A percentile compares a stretch with the other conserved stretches of the same genome.
Conservation (phyloP, 345 rosid species). For the Isatis tinctoria region DNA sequence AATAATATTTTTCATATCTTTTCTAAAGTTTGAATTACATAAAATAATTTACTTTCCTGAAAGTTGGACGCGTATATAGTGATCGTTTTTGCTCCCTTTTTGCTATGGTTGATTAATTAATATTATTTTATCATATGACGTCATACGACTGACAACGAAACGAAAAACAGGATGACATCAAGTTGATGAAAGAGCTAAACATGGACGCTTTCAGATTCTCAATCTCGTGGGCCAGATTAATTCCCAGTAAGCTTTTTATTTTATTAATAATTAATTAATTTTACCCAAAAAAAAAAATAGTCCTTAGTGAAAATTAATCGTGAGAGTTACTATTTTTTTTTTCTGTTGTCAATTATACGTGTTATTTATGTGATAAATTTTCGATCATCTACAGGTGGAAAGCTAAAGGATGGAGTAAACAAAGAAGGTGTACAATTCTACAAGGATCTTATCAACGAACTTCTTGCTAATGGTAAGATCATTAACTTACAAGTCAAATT, state of each 20-base stretch:
- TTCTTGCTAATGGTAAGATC: constrained; percentile 37
- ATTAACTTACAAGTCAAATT: neutral
- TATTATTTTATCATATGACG: neutral
- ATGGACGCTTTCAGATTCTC: constrained; percentile 55
- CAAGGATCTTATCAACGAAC: constrained; percentile 47
- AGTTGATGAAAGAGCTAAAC: constrained; percentile 48
- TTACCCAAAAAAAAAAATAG: too few species aligned
- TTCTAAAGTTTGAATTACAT: neutral
- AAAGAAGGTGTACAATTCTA: constrained; percentile 42
- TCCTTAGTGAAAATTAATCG: neutral
- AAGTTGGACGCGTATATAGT: neutral
- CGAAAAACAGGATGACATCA: constrained; percentile 40
- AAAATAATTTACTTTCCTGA: neutral
- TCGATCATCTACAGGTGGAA: constrained; percentile 20
- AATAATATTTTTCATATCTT: neutral
- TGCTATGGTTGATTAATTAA: constrained; percentile 4
- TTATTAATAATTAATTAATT: too few species aligned
- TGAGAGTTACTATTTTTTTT: neutral
- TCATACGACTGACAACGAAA: neutral
- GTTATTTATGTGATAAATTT: neutral
- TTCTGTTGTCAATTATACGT: neutral
- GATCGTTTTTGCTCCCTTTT: constrained; percentile 6
- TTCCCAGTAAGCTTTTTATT: constrained; percentile 35
- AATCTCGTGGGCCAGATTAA: constrained; percentile 52
- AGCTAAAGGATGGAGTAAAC: constrained; percentile 46